Base-by-base conservation (phyloP, 139 green algal genomes). In the Desmodesmus armatus region DNA sequence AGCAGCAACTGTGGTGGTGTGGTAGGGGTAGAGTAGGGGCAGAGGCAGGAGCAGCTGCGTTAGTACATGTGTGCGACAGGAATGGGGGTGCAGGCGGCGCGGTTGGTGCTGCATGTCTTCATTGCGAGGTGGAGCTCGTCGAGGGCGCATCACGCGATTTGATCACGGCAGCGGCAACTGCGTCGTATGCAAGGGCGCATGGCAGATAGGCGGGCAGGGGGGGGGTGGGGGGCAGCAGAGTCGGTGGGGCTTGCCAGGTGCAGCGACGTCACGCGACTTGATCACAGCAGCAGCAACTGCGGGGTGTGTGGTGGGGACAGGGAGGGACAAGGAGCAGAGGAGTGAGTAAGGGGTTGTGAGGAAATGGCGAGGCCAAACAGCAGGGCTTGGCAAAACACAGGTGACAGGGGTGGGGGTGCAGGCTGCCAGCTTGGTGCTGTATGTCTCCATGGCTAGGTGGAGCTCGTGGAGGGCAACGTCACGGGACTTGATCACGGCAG, bases 91-190 rank as follows among this genome's bases (percentile, higher is more conserved):
- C 55, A 65, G 0, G 17, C 17, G 0, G 17, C 55, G 17, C 27
- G 55, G 15, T 9, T 19, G 17, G 27, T 65, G 17, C 17, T 31
- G 21, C n/a, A 65, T 15, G 17, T 65, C 21, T 27, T 27, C 55
- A 65, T 65, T n/a, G 21, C 55, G n/a, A 31, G 15, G 17, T 9
- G n/a, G 0, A 65, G 55, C 55, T 65, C 17, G 2, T 65, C 55
- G 9, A n/a, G n/a, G n/a, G n/a, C n/a, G n/a, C 21, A n/a, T 65
- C 55, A n/a, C 55, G 55, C 0, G 15, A 15, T 19, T 65, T 65
- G 55, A 65, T 65, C 17, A 65, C 55, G n/a, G 55, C 55, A 65
- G 55, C 55, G n/a, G 55, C 55, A 65, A 65, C 55, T 65, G 55
- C 2, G n/a, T 0, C 0, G 55, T 27, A 13, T 58, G 13, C 0